Base-by-base conservation (phyloP, 73 alveolate species). In the Paramecium tetraurelia region DNA sequence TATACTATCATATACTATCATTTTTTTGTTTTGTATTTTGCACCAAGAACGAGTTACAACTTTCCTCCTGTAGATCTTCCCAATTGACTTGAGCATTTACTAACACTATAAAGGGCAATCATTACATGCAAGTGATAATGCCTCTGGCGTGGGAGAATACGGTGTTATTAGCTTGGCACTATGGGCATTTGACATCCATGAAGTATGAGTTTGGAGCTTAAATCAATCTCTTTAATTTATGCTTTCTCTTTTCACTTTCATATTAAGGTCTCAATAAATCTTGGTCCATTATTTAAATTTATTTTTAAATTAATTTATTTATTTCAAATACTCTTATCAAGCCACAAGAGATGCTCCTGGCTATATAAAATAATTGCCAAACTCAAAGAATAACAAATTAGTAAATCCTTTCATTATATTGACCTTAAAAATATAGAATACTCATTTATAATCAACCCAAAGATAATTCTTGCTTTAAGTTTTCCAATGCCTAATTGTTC, bases 181-280 rank as follows among this genome's bases (percentile, higher is more conserved):
- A 48, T 41, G 75, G 85, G 84, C 94, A 89, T 83, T 89, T 89
- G 53, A 89, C 80, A 71, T 89, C 94, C 94, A 89, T 89, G 90
- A 41, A 89, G 92, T 89, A 89, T 44, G 94, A 89, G 84, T 89
- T 89, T 58, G 94, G 94, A 14, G 94, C 94, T 89, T 89, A 63
- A 48, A 89, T 71, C 35, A 89, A 63, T 89, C 94, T 89, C 94
- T 89, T 89, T 46, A 44, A 33, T 72, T 89, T 89, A 38, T 89
- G 86, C 92, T 71, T 89, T 44, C 71, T 77, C 94, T 89, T 89
- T 71, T 89, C 94, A 31, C 87, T 83, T 33, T 89, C 89, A 63
- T 89, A 89, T 58, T 40, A 40, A 43, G 94, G 94, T 77, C 87
- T 89, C 87, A 89, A 89, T 70, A 89, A 83, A 89, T 89, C 94